phyloP scores from a whole-genome alignment of 768 basidiomycete species.

The Russula virescens region DNA sequence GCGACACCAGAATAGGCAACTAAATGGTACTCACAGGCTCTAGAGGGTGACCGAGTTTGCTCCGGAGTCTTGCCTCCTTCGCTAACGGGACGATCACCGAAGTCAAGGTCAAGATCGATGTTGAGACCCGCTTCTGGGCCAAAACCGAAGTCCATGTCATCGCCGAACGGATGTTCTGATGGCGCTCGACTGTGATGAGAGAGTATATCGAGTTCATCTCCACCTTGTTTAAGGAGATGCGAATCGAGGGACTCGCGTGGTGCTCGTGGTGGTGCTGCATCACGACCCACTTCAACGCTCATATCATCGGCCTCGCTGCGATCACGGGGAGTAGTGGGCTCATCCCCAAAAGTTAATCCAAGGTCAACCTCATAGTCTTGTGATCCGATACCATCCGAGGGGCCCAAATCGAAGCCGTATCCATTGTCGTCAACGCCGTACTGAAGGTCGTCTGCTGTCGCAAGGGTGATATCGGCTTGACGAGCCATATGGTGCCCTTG shows the following conservation, averaged over 20 bases:
- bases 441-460: constrained; percentile 65
- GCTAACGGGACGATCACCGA: constrained; percentile 50
- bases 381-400: constrained; percentile 78
- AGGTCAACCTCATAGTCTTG: constrained; percentile 78
- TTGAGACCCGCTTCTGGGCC: constrained; percentile 41
- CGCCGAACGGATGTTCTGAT: constrained; percentile 61
- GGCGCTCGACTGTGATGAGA: constrained; percentile 58
- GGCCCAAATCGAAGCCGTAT: constrained; percentile 75
- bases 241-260: constrained; percentile 56
- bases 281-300: constrained; percentile 74
- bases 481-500: constrained; percentile 80
- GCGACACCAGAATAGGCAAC: background rate
- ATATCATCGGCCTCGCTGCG: constrained; percentile 45
- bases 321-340: constrained; percentile 23
- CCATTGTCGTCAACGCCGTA: constrained; percentile 52
- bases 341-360: constrained; percentile 70
- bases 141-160: constrained; percentile 47
- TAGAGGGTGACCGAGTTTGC: constrained; percentile 48
- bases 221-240: constrained; percentile 48
- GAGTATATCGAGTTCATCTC: constrained; percentile 56
- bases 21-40: constrained; percentile 53
- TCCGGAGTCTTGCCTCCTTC: constrained; percentile 51
- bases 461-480: constrained; percentile 84
- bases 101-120: constrained; percentile 65
- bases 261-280: constrained; percentile 46